Evolutionary conservation across 129 eudicot species (phyloP), one percentile per base, ranked within the genome.

Genomic region (Pulicaria dysenterica): DNA sequence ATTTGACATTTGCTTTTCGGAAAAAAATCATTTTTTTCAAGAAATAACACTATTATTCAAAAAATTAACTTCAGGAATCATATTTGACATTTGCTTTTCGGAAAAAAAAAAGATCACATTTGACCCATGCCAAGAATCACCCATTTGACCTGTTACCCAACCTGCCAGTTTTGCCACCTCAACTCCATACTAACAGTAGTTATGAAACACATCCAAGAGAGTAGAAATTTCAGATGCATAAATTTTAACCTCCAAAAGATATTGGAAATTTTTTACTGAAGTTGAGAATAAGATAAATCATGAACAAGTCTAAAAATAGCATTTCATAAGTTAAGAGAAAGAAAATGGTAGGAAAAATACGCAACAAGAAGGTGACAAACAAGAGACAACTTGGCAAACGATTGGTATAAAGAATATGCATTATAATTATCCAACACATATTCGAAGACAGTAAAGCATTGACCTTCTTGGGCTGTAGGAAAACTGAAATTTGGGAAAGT

Each of bases 381-480:
- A 24, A 24, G 31, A 24, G 31, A 24, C 31, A 56, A 54, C 6
- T 31, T 34, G 6, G 47, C 4, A 48, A 49, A 36, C 10, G 3
- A 17, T 55, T 70, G 44, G 34, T 70, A 56, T 16, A 70, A 57
- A 70, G 8, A 39, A 47, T 40, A 31, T 45, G 45, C 71, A 39
- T 39, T 11, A 54, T 34, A 15, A 8, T 49, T 7, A 39, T 6
- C 1, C 15, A 16, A 1, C 10, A 16, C 47, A n/a, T 12, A 6
- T 66, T 6, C 15, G 37, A 16, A 37, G 68, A 7, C 8, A 68
- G 13, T 77, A 74, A 71, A 5, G 16, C 34, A 60, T 80, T 64
- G 51, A 95, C 99, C 99, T 47, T 94, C 97, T 77, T 88, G 90
- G 17, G 83, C 74, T 38, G 96, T 67, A 56, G 91, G 88, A 81